Conservation (phyloP, 2,329 filamentous ascomycete species). For the Penicillium vulpinum region DNA sequence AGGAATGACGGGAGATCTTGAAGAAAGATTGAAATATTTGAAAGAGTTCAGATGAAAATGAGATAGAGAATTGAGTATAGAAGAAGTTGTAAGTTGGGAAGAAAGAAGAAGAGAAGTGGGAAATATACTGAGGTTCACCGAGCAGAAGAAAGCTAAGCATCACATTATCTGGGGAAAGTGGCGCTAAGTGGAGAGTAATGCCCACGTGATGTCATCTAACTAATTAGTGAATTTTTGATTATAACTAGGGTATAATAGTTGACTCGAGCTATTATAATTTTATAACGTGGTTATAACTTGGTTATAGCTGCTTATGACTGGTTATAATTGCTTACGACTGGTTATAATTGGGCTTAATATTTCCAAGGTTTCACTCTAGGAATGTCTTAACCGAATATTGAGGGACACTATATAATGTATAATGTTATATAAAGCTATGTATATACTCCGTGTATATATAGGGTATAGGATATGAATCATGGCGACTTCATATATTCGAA, state of each 20-base stretch:
- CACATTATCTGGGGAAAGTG: constrained; percentile 23
- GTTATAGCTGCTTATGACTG: no score
- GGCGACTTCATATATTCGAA: neutral
- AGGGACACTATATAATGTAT: neutral
- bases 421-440: neutral
- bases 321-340: no score
- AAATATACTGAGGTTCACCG: neutral
- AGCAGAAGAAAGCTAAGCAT: constrained; percentile 14
- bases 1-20: neutral
- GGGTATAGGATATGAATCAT: neutral
- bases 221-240: no score
- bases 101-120: constrained; percentile 2
- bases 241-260: no score
- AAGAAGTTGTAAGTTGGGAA: neutral
- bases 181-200: constrained; percentile 10
- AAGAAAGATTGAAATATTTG: neutral
- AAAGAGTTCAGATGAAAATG: neutral
- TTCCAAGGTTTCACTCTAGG: no score
- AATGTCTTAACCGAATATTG: no score
- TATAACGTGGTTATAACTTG: no score
- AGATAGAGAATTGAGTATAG: neutral
- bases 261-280: no score
- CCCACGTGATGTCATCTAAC: constrained; percentile 14
- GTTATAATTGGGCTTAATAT: no score
- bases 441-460: neutral